Base-by-base conservation (phyloP, 257 asterid genomes). In the Apocynum venetum region DNA sequence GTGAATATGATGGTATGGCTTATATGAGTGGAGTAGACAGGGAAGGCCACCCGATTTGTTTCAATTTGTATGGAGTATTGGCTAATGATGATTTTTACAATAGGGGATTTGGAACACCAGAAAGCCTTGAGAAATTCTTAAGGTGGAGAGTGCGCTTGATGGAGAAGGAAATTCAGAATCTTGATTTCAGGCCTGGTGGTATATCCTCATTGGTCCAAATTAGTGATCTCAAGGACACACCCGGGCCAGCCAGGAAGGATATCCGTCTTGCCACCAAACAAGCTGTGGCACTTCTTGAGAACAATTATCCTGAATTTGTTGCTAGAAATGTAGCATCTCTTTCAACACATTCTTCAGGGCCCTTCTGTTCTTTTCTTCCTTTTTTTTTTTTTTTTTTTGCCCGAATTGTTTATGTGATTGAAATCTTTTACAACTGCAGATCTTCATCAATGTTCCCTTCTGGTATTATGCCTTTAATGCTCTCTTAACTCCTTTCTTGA, bases 401-500 rank as follows among this genome's bases (percentile, higher is more conserved):
- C 44, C 48, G 9, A 3, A 19, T 55, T 2, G 60, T 55, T n/a
- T 14, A 64, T 17, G 51, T 20, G 31, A 69, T 15, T 25, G 6
- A 46, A 11, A 9, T 10, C 13, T 35, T 9, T 49, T 52, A 20
- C 56, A 14, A 64, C 25, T 73, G 84, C 73, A 90, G 96, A 82
- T 90, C 74, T 90, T 90, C 74, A 82, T 90, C 78, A 90, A 90
- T 43, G 96, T 87, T 15, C 96, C 96, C 8, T 87, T 90, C 79
- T 90, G 96, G 96, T 90, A 90, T 48, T 90, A 90, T 44, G 93
- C 96, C 6, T 88, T 87, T 79, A 88, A 82, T 35, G 88, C 96
- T 11, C 56, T 90, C 19, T 72, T 87, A 46, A 84, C 91, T 4
- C 89, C 96, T 31, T 90, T 90, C 85, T 82, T 90, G 47, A 84